Evolutionary conservation across 1,284 basidiomycete species (phyloP).

Genomic region (Fomitiporia mediterranea): DNA sequence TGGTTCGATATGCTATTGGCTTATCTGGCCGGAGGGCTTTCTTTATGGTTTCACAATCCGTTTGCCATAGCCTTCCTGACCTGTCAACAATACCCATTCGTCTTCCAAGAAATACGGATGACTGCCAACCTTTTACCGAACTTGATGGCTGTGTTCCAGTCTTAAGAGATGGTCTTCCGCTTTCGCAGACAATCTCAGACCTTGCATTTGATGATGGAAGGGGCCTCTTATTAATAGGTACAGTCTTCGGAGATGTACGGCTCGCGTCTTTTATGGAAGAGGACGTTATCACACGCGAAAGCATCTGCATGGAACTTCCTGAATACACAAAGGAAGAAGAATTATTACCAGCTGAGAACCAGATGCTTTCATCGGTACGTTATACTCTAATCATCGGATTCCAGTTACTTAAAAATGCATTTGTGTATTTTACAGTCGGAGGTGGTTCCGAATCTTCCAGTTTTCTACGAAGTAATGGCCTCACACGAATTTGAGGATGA

Average conservation of each 20-base stretch:
- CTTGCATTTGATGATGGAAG: conserved; percentile 14
- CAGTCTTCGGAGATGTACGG: neutral
- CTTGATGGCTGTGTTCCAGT: neutral
- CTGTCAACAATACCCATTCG: no score
- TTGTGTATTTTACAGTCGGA: no score
- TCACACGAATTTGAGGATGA: no score
- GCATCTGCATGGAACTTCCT: neutral
- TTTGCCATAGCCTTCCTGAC: neutral
- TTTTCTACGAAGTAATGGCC: neutral
- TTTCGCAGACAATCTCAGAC: conserved; percentile 1
- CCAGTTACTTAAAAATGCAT: no score
- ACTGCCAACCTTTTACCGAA: no score
- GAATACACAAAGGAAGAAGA: neutral
- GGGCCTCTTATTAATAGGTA: conserved; percentile 7
- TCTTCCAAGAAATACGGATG: no score
- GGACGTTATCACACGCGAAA: neutral
- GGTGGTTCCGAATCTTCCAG: neutral
- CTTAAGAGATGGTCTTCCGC: neutral
- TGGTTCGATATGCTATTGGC: neutral
- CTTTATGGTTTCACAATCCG: no score
- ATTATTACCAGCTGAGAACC: neutral
- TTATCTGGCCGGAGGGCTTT: neutral
- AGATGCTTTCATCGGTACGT: neutral
- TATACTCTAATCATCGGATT: neutral
- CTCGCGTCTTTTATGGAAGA: neutral